Base-by-base conservation (phyloP, 177 flowering plant genomes). In the Vitis hybrid region DNA sequence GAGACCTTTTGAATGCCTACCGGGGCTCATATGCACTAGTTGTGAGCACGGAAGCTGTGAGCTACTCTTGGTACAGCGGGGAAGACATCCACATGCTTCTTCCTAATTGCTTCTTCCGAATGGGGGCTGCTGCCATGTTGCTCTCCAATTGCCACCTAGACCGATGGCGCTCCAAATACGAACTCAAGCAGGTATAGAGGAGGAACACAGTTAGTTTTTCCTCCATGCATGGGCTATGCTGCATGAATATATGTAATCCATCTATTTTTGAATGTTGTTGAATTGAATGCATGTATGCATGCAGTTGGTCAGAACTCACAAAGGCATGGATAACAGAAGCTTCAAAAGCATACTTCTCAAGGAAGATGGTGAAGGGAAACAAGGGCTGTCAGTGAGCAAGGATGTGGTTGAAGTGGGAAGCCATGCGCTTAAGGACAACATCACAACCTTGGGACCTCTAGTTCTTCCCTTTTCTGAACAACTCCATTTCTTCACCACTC, bases 111-210 rank as follows among this genome's bases (percentile, higher is more conserved):
- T 86, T 84, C 82, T 80, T 91, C 30, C 81, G 97, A 18, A 88
- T 89, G 92, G 94, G 97, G 1, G 83, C 86, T 2, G 82, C 97
- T 0, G 94, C 97, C 6, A 63, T 90, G 66, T n/a, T 92, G 74
- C 92, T 90, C 60, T 85, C 97, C 2, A 86, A 73, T 67, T 71
- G 71, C 21, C 83, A 78, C 62, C 66, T 64, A 0, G 89, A 89
- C 50, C 60, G 85, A 17, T 80, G 87, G 87, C 79, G 87, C 5
- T 75, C 97, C 75, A 92, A 92, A 79, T 90, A 92, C 50, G 75
- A 82, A 66, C 84, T 92, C 70, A 83, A 82, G 67, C 89, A 84
- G 84, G 89, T 88, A 74, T 30, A 30, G 32, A 30, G 32, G 32
- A 40, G 48, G 7, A 5, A 40, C 8, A 40, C 48, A 40, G 9